These are phyloP conservation scores for Claviceps pazoutovae DNA, from an alignment of 2,329 filamentous ascomycete genomes.

Conservation along the genomic window DNA sequence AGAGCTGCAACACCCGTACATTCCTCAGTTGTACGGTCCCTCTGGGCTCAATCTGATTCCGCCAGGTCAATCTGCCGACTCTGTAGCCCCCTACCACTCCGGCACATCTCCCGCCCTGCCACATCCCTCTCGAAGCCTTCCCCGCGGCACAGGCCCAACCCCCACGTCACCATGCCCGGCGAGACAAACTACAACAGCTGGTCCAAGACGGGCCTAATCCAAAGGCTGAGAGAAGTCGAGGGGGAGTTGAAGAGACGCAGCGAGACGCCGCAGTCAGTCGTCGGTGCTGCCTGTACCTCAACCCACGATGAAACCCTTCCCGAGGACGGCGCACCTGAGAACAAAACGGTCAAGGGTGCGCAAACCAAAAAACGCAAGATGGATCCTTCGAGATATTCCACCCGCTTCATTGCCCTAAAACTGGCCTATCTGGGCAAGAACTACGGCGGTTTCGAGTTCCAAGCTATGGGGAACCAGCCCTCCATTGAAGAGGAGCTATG, in stretches of 20 bases:
- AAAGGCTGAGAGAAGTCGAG: conserved; percentile 55
- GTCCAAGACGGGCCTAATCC: conserved; percentile 54
- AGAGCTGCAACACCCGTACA: conserved; percentile 10
- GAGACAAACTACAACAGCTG: conserved; percentile 46
- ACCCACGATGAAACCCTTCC: background rate
- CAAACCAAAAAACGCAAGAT: conserved; percentile 40
- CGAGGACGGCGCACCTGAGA: background rate
- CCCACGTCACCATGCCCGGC: conserved; percentile 15
- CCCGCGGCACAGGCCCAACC: background rate
- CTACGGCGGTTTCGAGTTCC: conserved; percentile 90
- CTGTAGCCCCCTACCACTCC: conserved; percentile 1
- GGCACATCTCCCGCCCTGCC: conserved; percentile 1
- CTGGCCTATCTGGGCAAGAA: conserved; percentile 83
- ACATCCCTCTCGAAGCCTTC: conserved; percentile 7
- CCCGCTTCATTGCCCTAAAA: conserved; percentile 77
- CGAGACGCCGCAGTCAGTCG: conserved; percentile 12
- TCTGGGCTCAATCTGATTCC: conserved; percentile 14
- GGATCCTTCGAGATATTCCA: conserved; percentile 69
- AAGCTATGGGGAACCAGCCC: conserved; percentile 55
- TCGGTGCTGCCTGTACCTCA: conserved; percentile 10
- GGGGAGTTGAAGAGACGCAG: conserved; percentile 41
- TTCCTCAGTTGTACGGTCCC: conserved; percentile 14
- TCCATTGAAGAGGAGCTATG: conserved; percentile 90
- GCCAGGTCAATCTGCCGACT: conserved; percentile 9
- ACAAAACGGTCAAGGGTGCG: conserved; percentile 16